phyloP scores from a whole-genome alignment of 2,329 filamentous ascomycete species.

The Fonsecaea multimorphosa region DNA sequence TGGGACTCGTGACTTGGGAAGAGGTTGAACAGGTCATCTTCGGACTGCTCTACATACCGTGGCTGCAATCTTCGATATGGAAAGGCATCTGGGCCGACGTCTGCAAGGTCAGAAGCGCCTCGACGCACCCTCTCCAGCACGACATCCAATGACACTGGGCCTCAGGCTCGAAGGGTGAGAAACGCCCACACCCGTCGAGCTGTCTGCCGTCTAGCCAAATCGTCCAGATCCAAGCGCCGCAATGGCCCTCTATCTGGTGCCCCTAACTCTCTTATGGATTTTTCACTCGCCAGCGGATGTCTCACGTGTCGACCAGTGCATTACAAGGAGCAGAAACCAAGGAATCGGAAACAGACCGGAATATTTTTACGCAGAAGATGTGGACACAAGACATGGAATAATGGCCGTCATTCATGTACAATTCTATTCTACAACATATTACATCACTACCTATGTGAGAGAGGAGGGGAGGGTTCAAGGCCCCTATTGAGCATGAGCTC shows the following conservation, averaged over 20 bases:
- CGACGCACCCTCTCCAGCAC: background rate
- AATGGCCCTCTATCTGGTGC: background rate
- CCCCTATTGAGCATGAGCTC: background rate
- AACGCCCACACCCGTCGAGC: background rate
- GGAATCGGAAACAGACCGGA: constrained; percentile 6
- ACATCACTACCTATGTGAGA: constrained; percentile 1
- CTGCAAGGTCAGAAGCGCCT: background rate
- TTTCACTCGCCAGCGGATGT: background rate
- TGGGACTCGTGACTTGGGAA: constrained; percentile 26
- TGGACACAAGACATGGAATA: background rate
- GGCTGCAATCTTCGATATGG: constrained; percentile 27
- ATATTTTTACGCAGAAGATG: background rate
- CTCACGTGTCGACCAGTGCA: background rate
- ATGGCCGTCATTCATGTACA: background rate
- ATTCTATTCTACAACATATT: constrained; percentile 3
- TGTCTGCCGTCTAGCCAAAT: background rate
- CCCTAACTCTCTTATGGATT: background rate
- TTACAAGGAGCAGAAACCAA: background rate
- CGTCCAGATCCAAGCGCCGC: background rate
- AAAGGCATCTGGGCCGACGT: constrained; percentile 25
- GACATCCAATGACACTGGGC: background rate
- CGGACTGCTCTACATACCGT: constrained; percentile 32
- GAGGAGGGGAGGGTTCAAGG: constrained; percentile 1
- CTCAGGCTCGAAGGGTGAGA: background rate
- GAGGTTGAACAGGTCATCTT: constrained; percentile 29